Base-by-base conservation (phyloP, 164 flowering plant species). In the Piper betle region DNA sequence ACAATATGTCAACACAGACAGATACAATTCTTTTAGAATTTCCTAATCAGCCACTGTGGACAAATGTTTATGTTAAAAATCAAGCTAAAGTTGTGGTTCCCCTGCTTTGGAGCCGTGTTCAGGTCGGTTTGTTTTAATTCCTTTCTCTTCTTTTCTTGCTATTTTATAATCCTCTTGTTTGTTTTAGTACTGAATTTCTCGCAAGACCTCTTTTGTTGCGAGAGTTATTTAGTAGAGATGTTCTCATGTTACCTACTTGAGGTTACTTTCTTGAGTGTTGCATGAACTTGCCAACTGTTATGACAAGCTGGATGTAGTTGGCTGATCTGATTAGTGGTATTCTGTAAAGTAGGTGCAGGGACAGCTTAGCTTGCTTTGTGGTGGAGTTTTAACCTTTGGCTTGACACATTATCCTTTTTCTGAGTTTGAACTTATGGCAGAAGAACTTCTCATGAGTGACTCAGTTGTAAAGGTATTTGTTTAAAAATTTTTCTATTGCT, bases 91-190 rank as follows among this genome's bases (percentile, higher is more conserved):
- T 91, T 48, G 69, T 83, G 62, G 95, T 87, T 74, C 99, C 97
- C 53, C 72, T 94, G 78, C 85, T 88, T 39, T 94, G 99, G 99
- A 94, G 97, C 74, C 97, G 99, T 72, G 91, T 91, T n/a, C 99
- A 94, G 99, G 99, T 94, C n/a, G 41, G 74, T 62, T 3, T 55
- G 13, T 25, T 55, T 55, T 41, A 25, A 43, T 33, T 17, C 13
- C 50, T 46, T 15, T 46, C 50, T 10, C 50, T 10, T 5, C 50
- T 15, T 8, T 10, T 10, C 11, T 15, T 42, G 1, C 33, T 25
- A 25, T 25, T 25, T 25, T 25, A n/a, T 25, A 25, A 1, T 42
- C 50, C 5, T 15, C 50, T 10, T 2, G 50, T 46, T 46, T 25
- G 33, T 25, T 3, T 15, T 46, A 15, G 50, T 46, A 10, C 50